Base-by-base conservation (phyloP, 2,329 filamentous ascomycete genomes). In the Cercospora sp. region DNA sequence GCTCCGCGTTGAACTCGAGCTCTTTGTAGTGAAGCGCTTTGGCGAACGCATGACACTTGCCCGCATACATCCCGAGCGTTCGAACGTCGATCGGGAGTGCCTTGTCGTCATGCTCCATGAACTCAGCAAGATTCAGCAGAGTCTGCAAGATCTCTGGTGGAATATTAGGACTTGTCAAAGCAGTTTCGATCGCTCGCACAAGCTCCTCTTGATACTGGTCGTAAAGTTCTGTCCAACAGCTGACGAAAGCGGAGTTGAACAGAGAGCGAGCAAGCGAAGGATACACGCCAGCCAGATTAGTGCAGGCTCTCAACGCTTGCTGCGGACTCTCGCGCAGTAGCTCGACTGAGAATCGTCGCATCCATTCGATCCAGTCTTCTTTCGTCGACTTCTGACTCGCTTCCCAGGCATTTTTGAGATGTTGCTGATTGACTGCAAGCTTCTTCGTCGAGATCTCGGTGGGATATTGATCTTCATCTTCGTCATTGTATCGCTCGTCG, bases 101-200 rank as follows among this genome's bases (percentile, higher is more conserved):
- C 80, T 99, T 99, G 79, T 99, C 95, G 75, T 99, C 96, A 76
- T 99, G 95, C 78, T 99, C 95, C 95, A 99, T 99, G 79, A 99
- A 99, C 78, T 99, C 95, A 23, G 95, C 95, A 61, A 99, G 86
- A 76, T 99, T 99, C 60, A 99, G 87, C 30, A 99, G 84, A 60
- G 97, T 90, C 69, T 97, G 94, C 8, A 99, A 84, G 72, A 99
- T 90, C 79, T 99, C 96, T 0, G 96, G 95, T 0, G 95, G 94
- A 12, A 99, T 96, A 74, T 97, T 94, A 63, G 94, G 91, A 3
- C 94, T 98, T 64, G 93, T 95, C 73, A 99, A 91, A 0, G 96
- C 95, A 70, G 91, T 93, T 79, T 99, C 95, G 63, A 99, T 96
- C 26, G 96, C 96, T 63, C 91, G 90, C 61, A 99, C 96, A 48